These are phyloP conservation scores for Plenodomus lindquistii DNA, from an alignment of 2,329 filamentous ascomycete genomes.

Conservation along the genomic window DNA sequence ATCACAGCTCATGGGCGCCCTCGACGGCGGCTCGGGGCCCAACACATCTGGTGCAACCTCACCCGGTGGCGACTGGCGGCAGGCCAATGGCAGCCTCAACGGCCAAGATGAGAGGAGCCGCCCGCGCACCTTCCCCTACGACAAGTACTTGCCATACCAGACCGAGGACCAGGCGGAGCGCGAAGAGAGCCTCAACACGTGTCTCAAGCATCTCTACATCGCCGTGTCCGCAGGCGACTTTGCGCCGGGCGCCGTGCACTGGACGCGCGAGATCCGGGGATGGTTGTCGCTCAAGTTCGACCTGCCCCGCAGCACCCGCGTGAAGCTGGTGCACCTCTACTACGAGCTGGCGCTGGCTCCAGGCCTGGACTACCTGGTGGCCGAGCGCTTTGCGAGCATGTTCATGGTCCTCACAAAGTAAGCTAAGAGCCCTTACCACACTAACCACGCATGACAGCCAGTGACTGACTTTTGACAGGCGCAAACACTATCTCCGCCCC, in stretches of 20 bases:
- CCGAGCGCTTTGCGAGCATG: slow-evolving; percentile 95
- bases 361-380: slow-evolving; percentile 77
- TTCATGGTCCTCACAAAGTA: slow-evolving; percentile 94
- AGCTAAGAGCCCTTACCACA: slow-evolving; percentile 37
- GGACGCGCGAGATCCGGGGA: slow-evolving; percentile 92
- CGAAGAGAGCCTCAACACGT: slow-evolving; percentile 79
- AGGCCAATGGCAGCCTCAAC: slow-evolving; percentile 54
- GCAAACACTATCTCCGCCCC: slow-evolving; percentile 92
- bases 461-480: slow-evolving; percentile 57
- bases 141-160: slow-evolving; percentile 83
- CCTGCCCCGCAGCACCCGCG: slow-evolving; percentile 80
- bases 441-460: not conserved
- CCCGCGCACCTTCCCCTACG: slow-evolving; percentile 91
- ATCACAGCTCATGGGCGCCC: slow-evolving; percentile 47
- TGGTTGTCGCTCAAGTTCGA: slow-evolving; percentile 99
- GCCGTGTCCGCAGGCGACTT: slow-evolving; percentile 92
- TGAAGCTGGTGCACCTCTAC: slow-evolving; percentile 85
- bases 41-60: slow-evolving; percentile 85
- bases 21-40: slow-evolving; percentile 55
- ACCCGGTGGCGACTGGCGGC: slow-evolving; percentile 67
- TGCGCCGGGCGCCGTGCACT: slow-evolving; percentile 88
- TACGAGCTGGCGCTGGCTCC: slow-evolving; percentile 92
- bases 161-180: slow-evolving; percentile 80
- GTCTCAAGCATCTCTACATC: slow-evolving; percentile 91
- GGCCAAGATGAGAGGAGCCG: slow-evolving; percentile 61